phyloP scores from a whole-genome alignment of 78 protist species.

The Dictyostelium capitatum region DNA sequence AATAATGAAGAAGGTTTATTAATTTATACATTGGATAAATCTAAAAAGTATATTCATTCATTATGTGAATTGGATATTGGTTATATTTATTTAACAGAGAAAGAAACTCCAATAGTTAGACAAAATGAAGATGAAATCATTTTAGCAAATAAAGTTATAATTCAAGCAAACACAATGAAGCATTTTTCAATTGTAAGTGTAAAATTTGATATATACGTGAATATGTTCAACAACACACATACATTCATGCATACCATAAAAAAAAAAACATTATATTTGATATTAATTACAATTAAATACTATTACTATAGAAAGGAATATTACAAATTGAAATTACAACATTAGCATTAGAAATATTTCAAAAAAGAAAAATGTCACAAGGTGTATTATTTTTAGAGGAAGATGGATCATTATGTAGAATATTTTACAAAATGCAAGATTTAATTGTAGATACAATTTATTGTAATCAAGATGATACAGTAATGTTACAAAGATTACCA shows the following conservation, averaged over 20 bases:
- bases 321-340: slow-evolving; percentile 47
- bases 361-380: slow-evolving; percentile 71
- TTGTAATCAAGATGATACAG: slow-evolving; percentile 73
- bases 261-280: too few relatives aligned
- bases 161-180: slow-evolving; percentile 71
- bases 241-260: neutral
- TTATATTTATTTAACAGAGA: slow-evolving; percentile 59
- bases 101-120: slow-evolving; percentile 51
- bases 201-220: neutral
- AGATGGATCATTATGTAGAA: slow-evolving; percentile 68
- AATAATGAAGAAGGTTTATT: slow-evolving; percentile 70
- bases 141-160: slow-evolving; percentile 63
- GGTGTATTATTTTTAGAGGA: slow-evolving; percentile 69
- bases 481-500: slow-evolving; percentile 68
- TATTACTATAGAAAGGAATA: slow-evolving; percentile 68
- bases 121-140: slow-evolving; percentile 75
- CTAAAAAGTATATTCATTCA: slow-evolving; percentile 74
- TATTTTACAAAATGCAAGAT: slow-evolving; percentile 50
- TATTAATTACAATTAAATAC: too few relatives aligned
- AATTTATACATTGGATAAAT: slow-evolving; percentile 46
- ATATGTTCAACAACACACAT: neutral
- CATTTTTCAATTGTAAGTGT: slow-evolving; percentile 54
- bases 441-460: slow-evolving; percentile 51
- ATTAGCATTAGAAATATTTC: slow-evolving; percentile 50
- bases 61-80: slow-evolving; percentile 63